Base-by-base conservation (phyloP, 257 asterid species). In the Lithospermum erythrorhizon region DNA sequence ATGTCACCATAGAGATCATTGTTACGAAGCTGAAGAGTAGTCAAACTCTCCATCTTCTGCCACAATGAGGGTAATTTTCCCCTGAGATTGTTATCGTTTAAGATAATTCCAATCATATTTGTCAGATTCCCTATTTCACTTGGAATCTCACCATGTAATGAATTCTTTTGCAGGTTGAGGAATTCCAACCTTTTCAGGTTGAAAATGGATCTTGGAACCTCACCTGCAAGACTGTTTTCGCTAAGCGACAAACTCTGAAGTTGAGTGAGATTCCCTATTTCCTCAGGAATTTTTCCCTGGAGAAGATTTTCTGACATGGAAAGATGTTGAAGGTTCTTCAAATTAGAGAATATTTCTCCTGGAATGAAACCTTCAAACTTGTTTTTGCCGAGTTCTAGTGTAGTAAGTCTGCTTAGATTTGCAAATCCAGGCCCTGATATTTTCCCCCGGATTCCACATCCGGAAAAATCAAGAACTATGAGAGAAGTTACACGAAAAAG, bases 301-400 rank as follows among this genome's bases (percentile, higher is more conserved):
- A 66, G 61, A 10, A 41, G 22, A 62, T 70, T 70, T 11, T 24
- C 23, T 58, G 72, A 62, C 61, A 74, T 59, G 67, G 70, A 72
- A 23, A 70, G 69, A 74, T 70, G 32, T 15, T 67, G 63, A 45
- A 74, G 69, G 49, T 58, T 9, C 48, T 62, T 66, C 60, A 69
- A 62, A 24, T 58, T 75, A 18, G 49, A 13, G 37, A 69, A 74
- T 9, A 70, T 16, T 49, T 70, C 75, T 4, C 63, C 35, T 25
- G 72, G 72, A 66, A 74, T 69, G 65, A 19, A 54, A 59, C 79
- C 75, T 32, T 51, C 63, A 48, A 70, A 74, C 53, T 62, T 62
- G 58, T 74, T 74, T 29, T 47, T 63, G 60, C 5, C 58, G 48
- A 74, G 30, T 47, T 70, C 72, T 20, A 74, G 79, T 53, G 29